Conservation (phyloP, 2,329 filamentous ascomycete genomes). For the Orbilia brochopaga region DNA sequence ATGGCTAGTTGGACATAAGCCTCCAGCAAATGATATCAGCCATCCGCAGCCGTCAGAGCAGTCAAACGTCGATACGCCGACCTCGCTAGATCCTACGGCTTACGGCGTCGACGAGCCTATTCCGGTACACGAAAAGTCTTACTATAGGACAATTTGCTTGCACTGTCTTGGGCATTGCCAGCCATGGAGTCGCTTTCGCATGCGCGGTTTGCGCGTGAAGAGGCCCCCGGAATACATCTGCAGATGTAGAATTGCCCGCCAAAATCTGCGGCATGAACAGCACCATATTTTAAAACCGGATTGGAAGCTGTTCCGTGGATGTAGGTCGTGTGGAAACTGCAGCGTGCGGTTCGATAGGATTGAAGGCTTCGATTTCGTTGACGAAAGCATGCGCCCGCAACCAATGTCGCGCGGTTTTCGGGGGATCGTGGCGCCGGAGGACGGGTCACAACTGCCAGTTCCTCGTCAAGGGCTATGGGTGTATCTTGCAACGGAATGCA, state of each 20-base stretch:
- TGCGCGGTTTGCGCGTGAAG: too few relatives aligned
- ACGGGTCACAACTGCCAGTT: too few relatives aligned
- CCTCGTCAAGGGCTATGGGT: constrained; percentile 21
- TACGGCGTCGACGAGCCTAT: constrained; percentile 10
- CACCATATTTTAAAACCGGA: too few relatives aligned
- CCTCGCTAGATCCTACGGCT: neutral
- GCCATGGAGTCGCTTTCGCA: too few relatives aligned
- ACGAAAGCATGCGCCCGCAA: neutral
- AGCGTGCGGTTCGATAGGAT: constrained; percentile 32
- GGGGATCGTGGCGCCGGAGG: neutral
- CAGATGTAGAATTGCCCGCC: too few relatives aligned
- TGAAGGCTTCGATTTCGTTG: constrained; percentile 27
- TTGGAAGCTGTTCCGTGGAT: too few relatives aligned
- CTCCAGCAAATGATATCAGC: neutral
- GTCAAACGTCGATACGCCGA: too few relatives aligned
- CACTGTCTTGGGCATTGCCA: constrained; percentile 32
- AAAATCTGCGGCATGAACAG: too few relatives aligned
- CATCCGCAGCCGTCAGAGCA: too few relatives aligned
- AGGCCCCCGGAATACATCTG: too few relatives aligned
- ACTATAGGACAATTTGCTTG: constrained; percentile 24
- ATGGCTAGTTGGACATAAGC: constrained; percentile 26
- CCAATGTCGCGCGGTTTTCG: neutral
- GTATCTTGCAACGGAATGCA: constrained; percentile 23
- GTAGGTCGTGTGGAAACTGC: constrained; percentile 7
- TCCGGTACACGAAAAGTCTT: constrained; percentile 31